phyloP scores from a whole-genome alignment of 2,329 filamentous ascomycete species.

The Cladophialophora immunda region DNA sequence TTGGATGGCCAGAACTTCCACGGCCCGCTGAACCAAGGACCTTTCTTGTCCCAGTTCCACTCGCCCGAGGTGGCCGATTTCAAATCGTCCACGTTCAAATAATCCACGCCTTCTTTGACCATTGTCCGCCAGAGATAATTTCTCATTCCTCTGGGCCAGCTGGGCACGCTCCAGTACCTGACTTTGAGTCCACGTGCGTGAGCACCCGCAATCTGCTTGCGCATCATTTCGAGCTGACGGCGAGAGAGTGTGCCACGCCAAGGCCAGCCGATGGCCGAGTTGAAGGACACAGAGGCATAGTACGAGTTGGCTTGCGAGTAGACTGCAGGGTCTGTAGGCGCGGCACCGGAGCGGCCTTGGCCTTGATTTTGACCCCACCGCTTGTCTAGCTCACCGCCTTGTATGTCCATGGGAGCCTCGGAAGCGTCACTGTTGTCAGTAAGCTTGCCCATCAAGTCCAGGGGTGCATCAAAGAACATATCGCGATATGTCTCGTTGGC shows the following conservation, averaged over 20 bases:
- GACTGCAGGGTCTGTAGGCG: constrained; percentile 51
- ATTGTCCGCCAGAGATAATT: constrained; percentile 65
- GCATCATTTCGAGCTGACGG: constrained; percentile 56
- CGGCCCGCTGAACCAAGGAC: constrained; percentile 29
- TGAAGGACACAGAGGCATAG: constrained; percentile 66
- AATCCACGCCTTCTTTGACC: constrained; percentile 63
- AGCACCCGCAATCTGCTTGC: constrained; percentile 62
- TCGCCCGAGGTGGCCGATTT: constrained; percentile 56
- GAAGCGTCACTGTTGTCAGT: neutral
- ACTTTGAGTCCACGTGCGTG: constrained; percentile 62
- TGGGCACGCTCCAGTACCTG: constrained; percentile 65
- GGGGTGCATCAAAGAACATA: constrained; percentile 65
- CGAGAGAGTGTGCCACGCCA: constrained; percentile 58
- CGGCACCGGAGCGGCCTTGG: constrained; percentile 55
- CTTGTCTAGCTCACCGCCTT: neutral
- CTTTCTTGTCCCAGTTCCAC: constrained; percentile 52
- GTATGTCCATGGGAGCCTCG: neutral
- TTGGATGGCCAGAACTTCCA: constrained; percentile 46
- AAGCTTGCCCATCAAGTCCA: constrained; percentile 49
- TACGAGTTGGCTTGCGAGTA: constrained; percentile 63
- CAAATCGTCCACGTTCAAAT: constrained; percentile 68
- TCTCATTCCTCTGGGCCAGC: constrained; percentile 63
- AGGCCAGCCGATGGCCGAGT: constrained; percentile 54
- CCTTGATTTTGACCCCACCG: constrained; percentile 44
- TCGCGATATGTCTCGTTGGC: constrained; percentile 60